Conservation (phyloP, 768 basidiomycete species). For the Leucosporidium scottii region DNA sequence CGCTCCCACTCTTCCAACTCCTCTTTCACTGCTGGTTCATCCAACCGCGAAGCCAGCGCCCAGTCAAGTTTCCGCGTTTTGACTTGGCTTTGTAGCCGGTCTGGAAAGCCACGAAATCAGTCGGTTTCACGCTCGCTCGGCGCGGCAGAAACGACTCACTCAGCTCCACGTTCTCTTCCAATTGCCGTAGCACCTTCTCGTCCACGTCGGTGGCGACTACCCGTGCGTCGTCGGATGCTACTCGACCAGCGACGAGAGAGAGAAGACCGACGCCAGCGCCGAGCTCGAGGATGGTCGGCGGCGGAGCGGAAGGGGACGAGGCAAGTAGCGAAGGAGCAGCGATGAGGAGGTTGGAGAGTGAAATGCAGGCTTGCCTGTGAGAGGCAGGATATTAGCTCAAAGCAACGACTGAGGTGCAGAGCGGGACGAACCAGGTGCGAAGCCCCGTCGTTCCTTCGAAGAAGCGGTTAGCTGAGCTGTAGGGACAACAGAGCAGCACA, state of each 20-base stretch:
- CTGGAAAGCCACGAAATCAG: neutral
- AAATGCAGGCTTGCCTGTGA: conserved; percentile 31
- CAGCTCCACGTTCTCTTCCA: conserved; percentile 12
- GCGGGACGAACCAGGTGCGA: conserved; percentile 17
- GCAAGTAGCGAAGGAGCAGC: neutral
- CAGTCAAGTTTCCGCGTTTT: conserved; percentile 11
- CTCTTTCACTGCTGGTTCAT: neutral
- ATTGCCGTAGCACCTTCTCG: conserved; percentile 12
- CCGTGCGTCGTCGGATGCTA: neutral
- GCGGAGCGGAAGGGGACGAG: neutral
- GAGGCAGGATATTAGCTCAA: neutral
- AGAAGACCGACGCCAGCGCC: conserved; percentile 26
- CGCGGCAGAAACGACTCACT: neutral
- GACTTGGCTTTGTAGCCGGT: neutral
- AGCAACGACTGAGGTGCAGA: too few relatives aligned
- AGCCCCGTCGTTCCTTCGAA: conserved; percentile 21
- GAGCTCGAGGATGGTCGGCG: conserved; percentile 19
- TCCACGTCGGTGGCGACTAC: conserved; percentile 25
- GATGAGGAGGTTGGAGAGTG: conserved; percentile 28
- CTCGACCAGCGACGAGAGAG: conserved; percentile 9
- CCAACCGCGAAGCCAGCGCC: conserved; percentile 9
- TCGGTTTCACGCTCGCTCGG: neutral
- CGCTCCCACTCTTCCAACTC: conserved; percentile 8
- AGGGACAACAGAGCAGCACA: neutral
- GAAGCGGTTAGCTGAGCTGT: neutral